Evolutionary conservation across 2,329 filamentous ascomycete species (phyloP), one percentile per base, ranked within the genome.

Genomic region (Stagonosporopsis tanaceti): DNA sequence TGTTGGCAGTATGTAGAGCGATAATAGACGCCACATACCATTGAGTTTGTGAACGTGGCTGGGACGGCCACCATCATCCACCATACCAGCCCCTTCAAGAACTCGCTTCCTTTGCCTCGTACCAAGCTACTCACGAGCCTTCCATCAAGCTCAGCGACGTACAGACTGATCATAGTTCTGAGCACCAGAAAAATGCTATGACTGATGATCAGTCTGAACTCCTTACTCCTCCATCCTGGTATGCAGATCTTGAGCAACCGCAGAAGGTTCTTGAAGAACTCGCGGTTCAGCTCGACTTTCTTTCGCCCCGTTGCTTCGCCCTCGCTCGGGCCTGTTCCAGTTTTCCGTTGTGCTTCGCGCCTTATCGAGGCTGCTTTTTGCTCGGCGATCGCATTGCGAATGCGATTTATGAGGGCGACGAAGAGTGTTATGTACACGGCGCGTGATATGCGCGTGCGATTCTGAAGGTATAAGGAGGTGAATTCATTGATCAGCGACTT

Each of bases 21-120:
- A 37, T 1, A 14, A 11, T 17, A 15, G 3, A 2, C 25, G 4
- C 11, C 11, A 75, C 86, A 77, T 77, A 95, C 91, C 95, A 99
- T 99, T 0, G 93, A 97, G 77, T 99, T 99, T 38, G 95, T 99
- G 75, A 98, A 97, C 0, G 95, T 98, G 1, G 95, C 95, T 9
- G 95, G 95, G 15, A 99, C 85, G 25, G 95, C 94, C 64, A 99
- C 95, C 53, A 94, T 76, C 95, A 99, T 99, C 95, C 95, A 99
- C 93, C 94, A 97, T 6, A 96, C 86, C 67, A 99, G 88, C 0
- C 92, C 88, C 66, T 89, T 88, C 68, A 98, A 73, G 66, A 99
- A 99, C 64, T 96, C 93, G 76, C 87, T 91, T 15, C 94, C 95
- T 65, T 89, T 95, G 2, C 95, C 95, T 76, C 93, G 89, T 42